Evolutionary conservation across 2,329 filamentous ascomycete species (phyloP).

Genomic region (Simplicillium sp.): DNA sequence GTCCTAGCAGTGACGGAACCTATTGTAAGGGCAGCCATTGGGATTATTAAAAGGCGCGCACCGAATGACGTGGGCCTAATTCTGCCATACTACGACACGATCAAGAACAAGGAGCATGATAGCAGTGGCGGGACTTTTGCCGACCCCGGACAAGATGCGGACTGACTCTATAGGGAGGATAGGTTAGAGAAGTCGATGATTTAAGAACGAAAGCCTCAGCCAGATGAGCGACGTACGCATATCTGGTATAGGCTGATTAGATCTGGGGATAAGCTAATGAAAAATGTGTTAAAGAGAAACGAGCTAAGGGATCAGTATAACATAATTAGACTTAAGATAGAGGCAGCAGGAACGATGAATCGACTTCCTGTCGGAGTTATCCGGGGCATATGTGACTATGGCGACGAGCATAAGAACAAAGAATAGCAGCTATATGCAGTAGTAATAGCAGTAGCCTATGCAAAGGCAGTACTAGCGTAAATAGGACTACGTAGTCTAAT

Average conservation of each 20-base stretch:
- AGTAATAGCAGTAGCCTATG: conserved; percentile 19
- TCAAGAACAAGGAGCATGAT: conserved; percentile 12
- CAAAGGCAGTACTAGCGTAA: conserved; percentile 8
- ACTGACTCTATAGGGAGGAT: conserved; percentile 10
- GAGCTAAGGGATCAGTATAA: conserved; percentile 14
- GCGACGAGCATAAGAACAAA: conserved; percentile 19
- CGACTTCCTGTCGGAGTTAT: conserved; percentile 18
- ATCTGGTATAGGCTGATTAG: conserved; percentile 22
- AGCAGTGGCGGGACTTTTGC: conserved; percentile 11
- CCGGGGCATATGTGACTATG: conserved; percentile 21
- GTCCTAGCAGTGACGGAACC: conserved; percentile 14
- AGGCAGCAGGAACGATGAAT: conserved; percentile 19
- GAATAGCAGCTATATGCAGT: conserved; percentile 22
- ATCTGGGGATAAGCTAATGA: conserved; percentile 20
- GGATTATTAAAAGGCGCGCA: conserved; percentile 12
- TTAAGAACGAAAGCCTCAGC: conserved; percentile 5
- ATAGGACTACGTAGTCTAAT: conserved; percentile 2
- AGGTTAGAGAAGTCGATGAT: conserved; percentile 2
- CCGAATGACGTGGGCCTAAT: conserved; percentile 10
- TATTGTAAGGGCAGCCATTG: conserved; percentile 18
- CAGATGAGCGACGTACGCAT: conserved; percentile 10
- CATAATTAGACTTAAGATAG: conserved; percentile 21
- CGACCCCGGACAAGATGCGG: conserved; percentile 9
- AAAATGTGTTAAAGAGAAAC: conserved; percentile 14
- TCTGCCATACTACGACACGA: conserved; percentile 11